Conservation (phyloP, 306 rosid genomes). For the Citrullus colocynthis region DNA sequence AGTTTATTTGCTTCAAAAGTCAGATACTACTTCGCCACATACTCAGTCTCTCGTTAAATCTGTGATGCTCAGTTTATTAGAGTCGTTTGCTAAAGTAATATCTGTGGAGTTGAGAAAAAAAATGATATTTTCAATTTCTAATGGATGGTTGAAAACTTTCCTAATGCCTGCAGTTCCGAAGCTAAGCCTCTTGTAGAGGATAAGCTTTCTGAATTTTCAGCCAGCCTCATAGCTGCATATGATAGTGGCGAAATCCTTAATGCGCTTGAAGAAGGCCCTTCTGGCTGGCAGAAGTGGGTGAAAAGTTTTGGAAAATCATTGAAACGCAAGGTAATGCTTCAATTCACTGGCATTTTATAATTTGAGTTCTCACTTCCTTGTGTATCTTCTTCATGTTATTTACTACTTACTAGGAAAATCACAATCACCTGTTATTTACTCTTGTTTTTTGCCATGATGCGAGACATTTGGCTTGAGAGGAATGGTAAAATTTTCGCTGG, state of each 20-base stretch:
- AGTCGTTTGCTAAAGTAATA: not conserved
- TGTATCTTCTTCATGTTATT: not conserved
- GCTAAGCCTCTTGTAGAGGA: constrained; percentile 59
- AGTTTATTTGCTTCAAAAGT: not conserved
- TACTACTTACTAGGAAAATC: not conserved
- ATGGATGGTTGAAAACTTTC: not conserved
- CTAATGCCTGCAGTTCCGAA: constrained; percentile 56
- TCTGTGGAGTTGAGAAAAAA: not conserved
- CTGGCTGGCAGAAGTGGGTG: constrained; percentile 97
- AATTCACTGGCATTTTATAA: not conserved
- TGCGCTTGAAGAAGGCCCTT: constrained; percentile 79
- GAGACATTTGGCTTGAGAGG: too few relatives aligned
- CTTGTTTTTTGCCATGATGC: too few relatives aligned
- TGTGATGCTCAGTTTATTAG: not conserved
- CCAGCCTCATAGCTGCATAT: constrained; percentile 64
- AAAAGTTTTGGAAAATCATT: constrained; percentile 76
- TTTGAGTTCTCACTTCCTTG: not conserved
- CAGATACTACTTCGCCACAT: not conserved
- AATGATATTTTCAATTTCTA: not conserved
- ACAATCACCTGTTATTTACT: not conserved
- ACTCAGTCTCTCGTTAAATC: not conserved
- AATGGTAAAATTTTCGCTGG: too few relatives aligned
- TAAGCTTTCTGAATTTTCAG: constrained; percentile 61
- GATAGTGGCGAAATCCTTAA: constrained; percentile 53
- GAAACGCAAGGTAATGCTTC: constrained; percentile 63